A percentile compares a stretch with the other conserved stretches of the same genome.
Evolutionary conservation across 2,329 filamentous ascomycete species (phyloP).

Genomic region (Chalara sp.): DNA sequence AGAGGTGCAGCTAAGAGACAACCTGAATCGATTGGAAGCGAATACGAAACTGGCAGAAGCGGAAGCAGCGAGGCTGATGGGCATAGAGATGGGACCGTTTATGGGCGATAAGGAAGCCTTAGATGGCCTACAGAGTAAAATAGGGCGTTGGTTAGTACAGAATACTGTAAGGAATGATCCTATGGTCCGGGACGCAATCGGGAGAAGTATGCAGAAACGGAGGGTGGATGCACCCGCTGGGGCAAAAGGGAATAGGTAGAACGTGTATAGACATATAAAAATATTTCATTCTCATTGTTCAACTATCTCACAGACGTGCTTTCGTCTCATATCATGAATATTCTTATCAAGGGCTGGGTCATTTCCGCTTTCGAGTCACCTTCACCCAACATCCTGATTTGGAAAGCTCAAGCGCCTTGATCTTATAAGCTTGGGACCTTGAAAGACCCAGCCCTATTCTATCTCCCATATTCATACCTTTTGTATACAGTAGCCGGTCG

Average conservation of each 20-base stretch:
- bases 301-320: too few species aligned
- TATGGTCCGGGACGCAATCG: conserved; percentile 76
- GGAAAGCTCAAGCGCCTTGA: too few species aligned
- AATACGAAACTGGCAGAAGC: conserved; percentile 52
- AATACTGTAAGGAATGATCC: conserved; percentile 75
- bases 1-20: conserved; percentile 29
- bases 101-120: conserved; percentile 61
- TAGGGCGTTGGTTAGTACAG: conserved; percentile 83
- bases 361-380: too few species aligned
- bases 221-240: conserved; percentile 56
- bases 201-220: conserved; percentile 56
- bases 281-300: too few species aligned
- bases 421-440: too few species aligned
- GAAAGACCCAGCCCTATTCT: too few species aligned
- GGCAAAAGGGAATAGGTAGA: conserved; percentile 34
- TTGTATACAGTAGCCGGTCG: too few species aligned
- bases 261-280: background rate
- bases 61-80: conserved; percentile 66
- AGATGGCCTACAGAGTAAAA: conserved; percentile 57
- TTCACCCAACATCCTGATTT: too few species aligned
- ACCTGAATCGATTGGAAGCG: conserved; percentile 59
- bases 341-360: too few species aligned
- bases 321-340: too few species aligned
- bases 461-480: too few species aligned
- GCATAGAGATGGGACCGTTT: conserved; percentile 77